Evolutionary conservation across 176 grass and related monocot genomes (phyloP), one percentile per base, ranked within the genome.

Genomic region (Oryza glaberrima): DNA sequence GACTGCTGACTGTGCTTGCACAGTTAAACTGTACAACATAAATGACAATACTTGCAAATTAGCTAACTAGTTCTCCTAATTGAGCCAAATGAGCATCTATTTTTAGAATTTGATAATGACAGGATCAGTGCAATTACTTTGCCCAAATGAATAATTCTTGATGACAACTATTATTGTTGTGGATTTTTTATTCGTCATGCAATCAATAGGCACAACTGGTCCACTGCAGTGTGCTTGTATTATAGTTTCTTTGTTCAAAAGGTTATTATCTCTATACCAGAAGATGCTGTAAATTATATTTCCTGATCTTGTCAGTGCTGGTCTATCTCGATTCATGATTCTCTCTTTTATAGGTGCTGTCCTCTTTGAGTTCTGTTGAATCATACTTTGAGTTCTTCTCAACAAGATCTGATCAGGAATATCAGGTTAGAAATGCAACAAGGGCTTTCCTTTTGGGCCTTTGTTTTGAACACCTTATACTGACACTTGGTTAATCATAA

Each of bases 331-430:
- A 81, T 48, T 71, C 63, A 45, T 69, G 36, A 83, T 77, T 77
- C 25, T 77, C 23, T 73, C 66, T 88, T 83, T 81, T 58, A 87
- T 84, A 98, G 95, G 93, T 88, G 9, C 40, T 98, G 51, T 93
- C 93, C 69, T 95, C 95, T 77, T 85, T 98, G 90, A 89, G 77
- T 81, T 93, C 92, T 78, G 65, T 92, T 67, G 88, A 93, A 68
- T 93, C 93, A 69, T 98, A 93, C 82, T 95, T 98, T 60, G 93
- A 95, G 72, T 92, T 92, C 70, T 95, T 95, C 91, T 90, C 89
- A 77, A 88, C 79, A 68, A 98, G 81, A 74, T 69, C 84, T 87
- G 91, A 87, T 22, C 87, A 87, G 60, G 91, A 95, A 81, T 85
- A 86, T 84, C 89, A 92, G 91, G 95, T 98, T 75, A 89, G 77